Base-by-base conservation (phyloP, 2,329 filamentous ascomycete species). In the Hymenoscyphus occultus region DNA sequence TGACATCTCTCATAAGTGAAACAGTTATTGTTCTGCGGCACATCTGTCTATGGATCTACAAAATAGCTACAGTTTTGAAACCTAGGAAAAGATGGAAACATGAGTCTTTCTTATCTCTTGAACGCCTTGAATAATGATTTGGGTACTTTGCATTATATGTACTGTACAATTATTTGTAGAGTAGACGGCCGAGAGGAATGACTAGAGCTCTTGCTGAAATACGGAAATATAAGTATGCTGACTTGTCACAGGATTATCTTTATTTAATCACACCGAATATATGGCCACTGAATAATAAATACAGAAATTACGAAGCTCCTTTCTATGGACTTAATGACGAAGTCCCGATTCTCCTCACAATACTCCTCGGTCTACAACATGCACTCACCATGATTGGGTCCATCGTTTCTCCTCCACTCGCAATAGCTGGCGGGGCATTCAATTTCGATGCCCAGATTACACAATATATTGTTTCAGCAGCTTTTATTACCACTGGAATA, bases 301-400 rank as follows among this genome's bases (percentile, higher is more conserved):
- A 77, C 69, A 76, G 78, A 65, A 75, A 77, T 65, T 70, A 78
- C 57, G 74, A 76, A n/a, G 84, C 86, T 2, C 89, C 89, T 0
- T 91, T 91, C 77, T 91, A 90, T 71, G 88, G 87, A 6, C 82
- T 91, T 2, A 80, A 91, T 67, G 88, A 90, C 71, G 79, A 80
- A n/a, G 87, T 91, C 76, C 88, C 89, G 0, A 80, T 91, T 1
- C 73, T 91, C 0, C 79, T 91, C 28, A 88, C 86, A 13, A 74
- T 90, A 7, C 79, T 91, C 28, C 80, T 91, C 28, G 89, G 89
- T 3, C 83, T 91, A 48, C 89, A 91, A 73, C 89, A 91, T 77
- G 83, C 88, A 7, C 79, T 91, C 39, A 83, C 86, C 51, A 91
- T 91, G 88, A 76, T 86, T 68, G 84, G 83, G 32, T 83, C 83